Base-by-base conservation (phyloP, 2,329 filamentous ascomycete genomes). In the Trichoderma cornu-damae region DNA sequence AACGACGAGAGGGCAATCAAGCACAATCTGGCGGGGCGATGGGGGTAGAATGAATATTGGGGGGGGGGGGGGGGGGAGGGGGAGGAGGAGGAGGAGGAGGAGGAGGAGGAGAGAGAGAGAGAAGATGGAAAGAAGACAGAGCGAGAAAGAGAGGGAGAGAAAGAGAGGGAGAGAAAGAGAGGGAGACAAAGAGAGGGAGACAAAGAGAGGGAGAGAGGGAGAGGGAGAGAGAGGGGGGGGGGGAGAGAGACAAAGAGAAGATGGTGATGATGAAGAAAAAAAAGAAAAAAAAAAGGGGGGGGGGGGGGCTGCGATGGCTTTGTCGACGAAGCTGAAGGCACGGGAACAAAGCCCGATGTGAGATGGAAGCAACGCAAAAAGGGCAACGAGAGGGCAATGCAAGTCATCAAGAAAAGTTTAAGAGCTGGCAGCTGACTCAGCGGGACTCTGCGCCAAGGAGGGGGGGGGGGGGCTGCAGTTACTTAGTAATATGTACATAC, bases 1-100 rank as follows among this genome's bases (percentile, higher is more conserved):
- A 60, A 64, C 66, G 61, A 66, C 61, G 61, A 58, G 51, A 59
- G 46, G 65, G 37, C 26, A 34, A 24, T 43, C 64, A 60, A 18
- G 57, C 61, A 64, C 58, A 51, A 59, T 61, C 20, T 42, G n/a
- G 37, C 24, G 28, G 40, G 34, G n/a, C n/a, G n/a, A 26, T 5
- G 8, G 28, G 2, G 14, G 22, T 32, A 43, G 4, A 8, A 34
- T 14, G 2, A 22, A 8, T 52, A 44, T n/a, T n/a, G n/a, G n/a
- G n/a, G n/a, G 18, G 0, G n/a, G 37, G 8, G 6, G 16, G 16
- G 37, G 30, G n/a, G n/a, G 3, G 20, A 6, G 37, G 20, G 37
- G n/a, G 44, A 14, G 5, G 34, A n/a, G 26, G 1, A 42, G 20
- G 35, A 14, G 18, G 32, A 43, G 34, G 26, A 38, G 22, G 22